A percentile compares a stretch with the other conserved stretches of the same genome.
Conservation (phyloP, 345 rosid genomes). For the Excoecaria agallocha region DNA sequence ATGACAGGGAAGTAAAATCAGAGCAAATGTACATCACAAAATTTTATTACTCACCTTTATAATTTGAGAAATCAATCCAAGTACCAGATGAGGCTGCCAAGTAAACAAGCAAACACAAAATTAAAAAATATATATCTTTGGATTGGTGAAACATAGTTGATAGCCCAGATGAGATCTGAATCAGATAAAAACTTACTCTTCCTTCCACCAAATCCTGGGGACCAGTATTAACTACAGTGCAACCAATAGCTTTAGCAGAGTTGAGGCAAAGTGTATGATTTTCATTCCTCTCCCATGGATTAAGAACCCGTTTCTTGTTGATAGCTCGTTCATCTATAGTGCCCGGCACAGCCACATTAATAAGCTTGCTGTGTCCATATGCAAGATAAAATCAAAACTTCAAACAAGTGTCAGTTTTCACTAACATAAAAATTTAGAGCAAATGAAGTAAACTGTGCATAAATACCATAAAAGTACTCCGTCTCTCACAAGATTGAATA, state of each 20-base stretch:
- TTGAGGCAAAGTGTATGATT: conserved; percentile 93
- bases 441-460: conserved; percentile 18
- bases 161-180: conserved; percentile 17
- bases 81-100: conserved; percentile 81
- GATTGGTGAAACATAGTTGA: conserved; percentile 2
- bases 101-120: conserved; percentile 18
- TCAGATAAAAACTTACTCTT: conserved; percentile 51
- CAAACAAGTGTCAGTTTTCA: conserved; percentile 11
- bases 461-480: conserved; percentile 85
- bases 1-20: neutral
- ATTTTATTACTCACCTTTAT: conserved; percentile 61
- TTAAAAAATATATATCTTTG: neutral
- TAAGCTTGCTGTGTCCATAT: conserved; percentile 62
- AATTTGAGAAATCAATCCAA: conserved; percentile 90
- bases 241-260: conserved; percentile 90
- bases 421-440: neutral
- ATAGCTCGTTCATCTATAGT: conserved; percentile 93
- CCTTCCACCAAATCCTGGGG: conserved; percentile 85
- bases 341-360: conserved; percentile 86
- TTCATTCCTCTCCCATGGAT: conserved; percentile 92
- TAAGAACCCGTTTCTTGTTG: conserved; percentile 74
- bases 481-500: conserved; percentile 78
- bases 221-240: conserved; percentile 82
- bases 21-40: conserved; percentile 3
- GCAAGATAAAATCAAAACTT: conserved; percentile 20